phyloP scores from a whole-genome alignment of 2,329 filamentous ascomycete genomes.

The Didymosphaeria variabile region DNA sequence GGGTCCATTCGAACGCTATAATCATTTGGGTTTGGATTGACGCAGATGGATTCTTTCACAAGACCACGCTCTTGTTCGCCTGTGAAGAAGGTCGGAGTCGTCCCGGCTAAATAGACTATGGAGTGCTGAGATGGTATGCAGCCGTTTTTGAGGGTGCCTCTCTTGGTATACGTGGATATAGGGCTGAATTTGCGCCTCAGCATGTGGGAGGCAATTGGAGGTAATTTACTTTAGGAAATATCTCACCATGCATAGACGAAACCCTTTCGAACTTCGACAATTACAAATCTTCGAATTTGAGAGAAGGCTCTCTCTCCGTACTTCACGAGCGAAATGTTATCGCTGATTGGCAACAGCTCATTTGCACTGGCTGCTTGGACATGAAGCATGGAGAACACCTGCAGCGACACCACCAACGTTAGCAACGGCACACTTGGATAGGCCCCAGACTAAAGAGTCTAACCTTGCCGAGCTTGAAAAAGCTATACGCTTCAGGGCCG shows the following conservation, averaged over 20 bases:
- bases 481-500: constrained; percentile 19
- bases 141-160: constrained; percentile 49
- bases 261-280: constrained; percentile 25
- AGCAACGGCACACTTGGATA: not conserved
- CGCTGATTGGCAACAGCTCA: not conserved
- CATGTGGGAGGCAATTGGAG: too few species aligned
- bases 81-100: constrained; percentile 18
- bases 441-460: not conserved
- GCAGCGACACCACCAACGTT: not conserved
- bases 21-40: constrained; percentile 37
- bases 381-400: constrained; percentile 36
- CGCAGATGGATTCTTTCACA: constrained; percentile 48
- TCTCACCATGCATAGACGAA: constrained; percentile 34
- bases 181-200: constrained; percentile 36
- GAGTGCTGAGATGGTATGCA: constrained; percentile 50
- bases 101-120: constrained; percentile 40
- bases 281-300: constrained; percentile 40
- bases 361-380: constrained; percentile 23
- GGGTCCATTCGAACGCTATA: constrained; percentile 34
- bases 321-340: constrained; percentile 23
- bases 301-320: constrained; percentile 27
- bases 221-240: too few species aligned
- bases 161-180: constrained; percentile 51
- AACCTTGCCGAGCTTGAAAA: constrained; percentile 31
- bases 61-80: constrained; percentile 46